Evolutionary conservation across 2,329 filamentous ascomycete genomes (phyloP).

Genomic region (Aspergillus versicolor): DNA sequence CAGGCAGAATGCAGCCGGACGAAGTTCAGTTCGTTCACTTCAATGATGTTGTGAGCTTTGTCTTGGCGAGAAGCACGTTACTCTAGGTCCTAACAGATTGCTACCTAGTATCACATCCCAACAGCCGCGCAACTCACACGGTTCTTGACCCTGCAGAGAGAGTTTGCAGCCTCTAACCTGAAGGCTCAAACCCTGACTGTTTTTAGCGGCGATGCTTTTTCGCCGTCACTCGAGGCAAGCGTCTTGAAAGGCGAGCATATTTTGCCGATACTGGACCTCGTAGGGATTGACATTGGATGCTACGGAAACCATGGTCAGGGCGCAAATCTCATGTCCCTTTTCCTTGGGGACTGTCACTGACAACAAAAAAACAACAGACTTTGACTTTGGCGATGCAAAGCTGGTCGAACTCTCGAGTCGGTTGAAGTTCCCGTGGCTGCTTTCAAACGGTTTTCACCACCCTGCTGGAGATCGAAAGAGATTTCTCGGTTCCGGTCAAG

Average conservation of each 20-base stretch:
- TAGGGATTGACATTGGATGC: slow-evolving; percentile 15
- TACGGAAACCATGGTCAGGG: slow-evolving; percentile 21
- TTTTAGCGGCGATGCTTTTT: slow-evolving; percentile 21
- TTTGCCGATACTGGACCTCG: slow-evolving; percentile 14
- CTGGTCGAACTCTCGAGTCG: slow-evolving; percentile 14
- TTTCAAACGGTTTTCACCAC: slow-evolving; percentile 10
- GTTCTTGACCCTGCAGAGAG: slow-evolving; percentile 3
- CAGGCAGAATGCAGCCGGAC: neutral
- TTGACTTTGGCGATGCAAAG: slow-evolving; percentile 15
- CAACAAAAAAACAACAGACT: neutral
- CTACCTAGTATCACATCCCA: slow-evolving; percentile 10
- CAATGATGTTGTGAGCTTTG: slow-evolving; percentile 10
- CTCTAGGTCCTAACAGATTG: neutral
- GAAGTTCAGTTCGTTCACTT: slow-evolving; percentile 12
- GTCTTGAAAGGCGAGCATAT: slow-evolving; percentile 19
- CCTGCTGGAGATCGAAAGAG: neutral
- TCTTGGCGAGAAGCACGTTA: neutral
- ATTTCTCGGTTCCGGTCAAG: slow-evolving; percentile 7
- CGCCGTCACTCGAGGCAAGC: slow-evolving; percentile 18
- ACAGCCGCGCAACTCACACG: neutral
- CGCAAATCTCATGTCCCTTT: neutral
- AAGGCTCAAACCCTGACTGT: slow-evolving; percentile 1
- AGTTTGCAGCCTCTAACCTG: slow-evolving; percentile 3
- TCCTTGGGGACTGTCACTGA: neutral
- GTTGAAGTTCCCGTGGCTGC: slow-evolving; percentile 13